Evolutionary conservation across 495 filamentous ascomycete species (phyloP), one percentile per base, ranked within the genome.

Genomic region (Penicillium bialowiezense): DNA sequence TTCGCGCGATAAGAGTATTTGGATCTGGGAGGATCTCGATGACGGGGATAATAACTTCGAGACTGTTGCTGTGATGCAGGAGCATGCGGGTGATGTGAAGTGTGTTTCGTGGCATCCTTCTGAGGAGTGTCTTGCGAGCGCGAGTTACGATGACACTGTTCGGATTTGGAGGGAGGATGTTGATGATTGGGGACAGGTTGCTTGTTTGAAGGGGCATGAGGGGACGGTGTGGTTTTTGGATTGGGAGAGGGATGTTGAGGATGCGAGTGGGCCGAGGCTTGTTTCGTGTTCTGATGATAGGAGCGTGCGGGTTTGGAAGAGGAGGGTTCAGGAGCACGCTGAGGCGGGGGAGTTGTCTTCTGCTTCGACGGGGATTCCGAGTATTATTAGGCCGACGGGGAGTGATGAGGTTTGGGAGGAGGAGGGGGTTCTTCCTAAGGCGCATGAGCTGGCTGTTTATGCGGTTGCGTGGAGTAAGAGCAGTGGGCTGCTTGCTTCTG

Each of bases 51-150:
- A 96, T 60, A 91, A 96, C 52, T 97, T 88, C 63, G 93, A 98
- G 80, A 97, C 93, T 6, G 81, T 97, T 5, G 92, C 92, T 0
- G 92, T 98, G 46, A 76, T 97, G 67, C 86, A 85, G 67, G 93
- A 97, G 67, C 93, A 98, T 60, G 87, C 87, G 21, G 91, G 87
- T 12, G 93, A 98, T 64, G 91, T 98, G 31, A 98, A 98, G 63
- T 88, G 83, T 46, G 89, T 98, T 4, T 77, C 82, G 0, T 98
- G 93, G 93, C 88, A 93, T 62, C 89, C 90, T 2, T 78, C 81
- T 28, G 83, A 89, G 56, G 84, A 92, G 50, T 75, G 91, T 42
- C 73, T 98, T 14, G 93, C 89, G 5, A 90, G 85, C 56, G 87
- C 75, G 12, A 92, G 88, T 57, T 98, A 98, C 60, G 93, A 98